Conservation (phyloP, 73 alveolate species). For the Paraurostyla sp. region DNA sequence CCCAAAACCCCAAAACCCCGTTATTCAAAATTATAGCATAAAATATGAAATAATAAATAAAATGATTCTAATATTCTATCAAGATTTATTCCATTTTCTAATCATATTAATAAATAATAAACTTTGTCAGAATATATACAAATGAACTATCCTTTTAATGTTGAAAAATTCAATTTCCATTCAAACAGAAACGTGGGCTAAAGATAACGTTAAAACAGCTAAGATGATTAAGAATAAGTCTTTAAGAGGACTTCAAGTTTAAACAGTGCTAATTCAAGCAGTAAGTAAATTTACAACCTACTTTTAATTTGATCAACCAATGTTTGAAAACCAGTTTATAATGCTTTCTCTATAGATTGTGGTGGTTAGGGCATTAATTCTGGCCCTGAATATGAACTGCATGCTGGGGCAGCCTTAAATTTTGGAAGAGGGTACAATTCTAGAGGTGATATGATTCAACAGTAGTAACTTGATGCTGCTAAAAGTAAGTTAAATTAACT, state of each 20-base stretch:
- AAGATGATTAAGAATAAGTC: too few relatives aligned
- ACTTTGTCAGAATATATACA: conserved; percentile 4
- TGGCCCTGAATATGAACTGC: not conserved
- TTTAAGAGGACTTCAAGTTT: not conserved
- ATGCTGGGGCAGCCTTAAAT: not conserved
- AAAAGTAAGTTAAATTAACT: not conserved
- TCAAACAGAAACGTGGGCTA: not conserved
- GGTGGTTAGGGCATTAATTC: too few relatives aligned
- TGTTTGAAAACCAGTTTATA: too few relatives aligned
- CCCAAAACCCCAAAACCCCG: too few relatives aligned
- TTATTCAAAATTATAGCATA: too few relatives aligned
- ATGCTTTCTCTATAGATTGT: too few relatives aligned
- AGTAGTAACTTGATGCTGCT: not conserved
- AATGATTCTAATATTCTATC: too few relatives aligned
- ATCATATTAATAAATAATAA: not conserved
- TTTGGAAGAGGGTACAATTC: not conserved
- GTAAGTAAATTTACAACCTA: too few relatives aligned
- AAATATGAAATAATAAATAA: too few relatives aligned
- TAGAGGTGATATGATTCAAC: not conserved
- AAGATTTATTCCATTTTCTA: not conserved
- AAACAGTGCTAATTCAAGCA: not conserved
- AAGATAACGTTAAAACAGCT: too few relatives aligned
- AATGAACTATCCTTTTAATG: not conserved
- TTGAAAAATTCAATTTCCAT: not conserved
- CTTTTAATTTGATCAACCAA: too few relatives aligned